These are phyloP conservation scores for Neopestalotiopsis rosae DNA, from an alignment of 2,329 filamentous ascomycete genomes.

Conservation along the genomic window DNA sequence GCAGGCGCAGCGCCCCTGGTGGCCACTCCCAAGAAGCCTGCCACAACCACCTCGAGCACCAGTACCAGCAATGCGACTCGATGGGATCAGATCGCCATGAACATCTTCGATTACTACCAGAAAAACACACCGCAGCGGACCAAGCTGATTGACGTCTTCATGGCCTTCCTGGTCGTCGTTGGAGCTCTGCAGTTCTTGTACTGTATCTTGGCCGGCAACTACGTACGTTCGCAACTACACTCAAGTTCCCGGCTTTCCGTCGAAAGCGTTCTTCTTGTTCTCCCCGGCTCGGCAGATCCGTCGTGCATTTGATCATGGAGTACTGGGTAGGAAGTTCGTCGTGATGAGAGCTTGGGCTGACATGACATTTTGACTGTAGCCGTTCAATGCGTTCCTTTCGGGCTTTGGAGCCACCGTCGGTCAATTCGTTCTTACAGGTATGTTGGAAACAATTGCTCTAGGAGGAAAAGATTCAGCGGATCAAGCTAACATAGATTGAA, in stretches of 20 bases:
- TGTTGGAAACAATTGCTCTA: slow-evolving; percentile 32
- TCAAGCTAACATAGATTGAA: slow-evolving; percentile 18
- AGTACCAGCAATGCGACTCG: slow-evolving; percentile 30
- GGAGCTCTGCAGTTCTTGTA: slow-evolving; percentile 94
- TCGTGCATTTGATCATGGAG: too few species aligned
- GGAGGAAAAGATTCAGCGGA: too few species aligned
- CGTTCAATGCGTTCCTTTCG: slow-evolving; percentile 97
- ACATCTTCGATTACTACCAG: slow-evolving; percentile 80
- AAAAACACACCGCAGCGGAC: slow-evolving; percentile 85
- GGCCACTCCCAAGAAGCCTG: slow-evolving; percentile 16
- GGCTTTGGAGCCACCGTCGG: slow-evolving; percentile 95
- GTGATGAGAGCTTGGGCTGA: background rate
- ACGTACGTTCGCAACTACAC: slow-evolving; percentile 68
- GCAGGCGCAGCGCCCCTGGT: slow-evolving; percentile 20
- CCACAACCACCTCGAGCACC: slow-evolving; percentile 24
- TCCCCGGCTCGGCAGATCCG: background rate
- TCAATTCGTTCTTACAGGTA: slow-evolving; percentile 95
- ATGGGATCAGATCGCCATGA: slow-evolving; percentile 66
- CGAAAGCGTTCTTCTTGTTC: background rate
- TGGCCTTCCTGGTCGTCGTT: slow-evolving; percentile 84
- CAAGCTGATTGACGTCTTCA: slow-evolving; percentile 90
- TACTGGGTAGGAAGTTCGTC: too few species aligned
- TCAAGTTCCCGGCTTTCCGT: background rate
- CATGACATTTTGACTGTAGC: slow-evolving; percentile 55
- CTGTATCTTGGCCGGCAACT: slow-evolving; percentile 90